Evolutionary conservation across 495 filamentous ascomycete species (phyloP), one percentile per base, ranked within the genome.

Genomic region (Cenococcum geophilum): DNA sequence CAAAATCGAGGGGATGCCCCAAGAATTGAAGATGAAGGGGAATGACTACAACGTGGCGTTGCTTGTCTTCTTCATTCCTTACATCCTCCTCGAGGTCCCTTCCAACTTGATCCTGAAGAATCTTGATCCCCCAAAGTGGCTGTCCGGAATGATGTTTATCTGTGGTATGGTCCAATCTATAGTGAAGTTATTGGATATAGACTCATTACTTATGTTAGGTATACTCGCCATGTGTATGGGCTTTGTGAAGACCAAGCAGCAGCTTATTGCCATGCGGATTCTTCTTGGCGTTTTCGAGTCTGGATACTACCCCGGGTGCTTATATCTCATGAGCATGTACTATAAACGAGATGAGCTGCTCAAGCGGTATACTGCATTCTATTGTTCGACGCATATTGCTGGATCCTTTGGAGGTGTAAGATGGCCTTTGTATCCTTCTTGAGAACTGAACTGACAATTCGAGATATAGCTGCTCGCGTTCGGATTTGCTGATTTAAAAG

Each of bases 151-250:
- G 58, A 86, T 86, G 61, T 70, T 83, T 2, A 60, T 77, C 0
- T 85, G 83, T 82, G 81, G 81, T 4, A 69, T 70, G 79, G 27
- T 32, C 27, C 27, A 2, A 32, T 32, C 3, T 32, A 32, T 82
- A 23, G 79, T 84, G 79, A 86, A 85, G 0, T 71, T 86, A n/a
- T 87, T 86, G 83, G 86, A 87, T 5, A 76, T 89, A 32, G 27
- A 6, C 27, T 32, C 27, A 32, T 32, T 32, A 6, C 6, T 32
- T 6, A 32, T 32, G 27, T 6, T 32, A 32, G 27, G 27, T 6
- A 32, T 32, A 32, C 27, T 32, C 27, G 27, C 27, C 27, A 32
- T 32, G 27, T 32, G 27, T 6, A 32, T 32, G 27, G 27, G 27
- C 27, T 32, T 32, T 32, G 27, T 32, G 3, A 32, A 32, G 27